These are phyloP conservation scores for Beauveria bassiana DNA, from an alignment of 2,329 filamentous ascomycete species.

Conservation along the genomic window DNA sequence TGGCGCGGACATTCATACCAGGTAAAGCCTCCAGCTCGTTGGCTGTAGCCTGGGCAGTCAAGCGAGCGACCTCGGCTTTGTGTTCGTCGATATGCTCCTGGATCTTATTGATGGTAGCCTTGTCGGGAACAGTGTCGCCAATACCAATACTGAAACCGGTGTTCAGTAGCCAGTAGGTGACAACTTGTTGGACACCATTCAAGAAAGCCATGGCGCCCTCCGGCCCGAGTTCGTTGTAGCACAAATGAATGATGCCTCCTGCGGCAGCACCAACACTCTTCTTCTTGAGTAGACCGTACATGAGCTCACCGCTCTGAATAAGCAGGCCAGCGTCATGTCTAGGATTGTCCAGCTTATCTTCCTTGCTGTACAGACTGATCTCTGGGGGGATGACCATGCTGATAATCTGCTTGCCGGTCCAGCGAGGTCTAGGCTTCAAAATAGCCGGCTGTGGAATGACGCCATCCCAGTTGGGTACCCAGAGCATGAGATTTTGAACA, in stretches of 20 bases:
- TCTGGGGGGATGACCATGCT: constrained; percentile 86
- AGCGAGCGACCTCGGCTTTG: constrained; percentile 69
- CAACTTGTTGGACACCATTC: constrained; percentile 87
- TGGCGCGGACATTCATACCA: constrained; percentile 97
- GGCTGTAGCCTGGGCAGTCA: constrained; percentile 71
- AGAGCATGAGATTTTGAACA: constrained; percentile 95
- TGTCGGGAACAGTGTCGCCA: constrained; percentile 93
- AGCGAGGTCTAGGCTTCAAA: constrained; percentile 80
- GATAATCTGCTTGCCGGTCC: constrained; percentile 97
- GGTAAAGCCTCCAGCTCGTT: constrained; percentile 88
- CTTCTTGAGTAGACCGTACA: constrained; percentile 88
- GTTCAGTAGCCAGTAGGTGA: constrained; percentile 96
- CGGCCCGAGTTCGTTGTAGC: constrained; percentile 89
- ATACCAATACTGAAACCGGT: constrained; percentile 97
- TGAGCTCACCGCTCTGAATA: constrained; percentile 78
- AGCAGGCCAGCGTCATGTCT: constrained; percentile 70
- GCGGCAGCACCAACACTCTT: constrained; percentile 86
- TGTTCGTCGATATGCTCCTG: constrained; percentile 72
- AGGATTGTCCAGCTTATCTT: constrained; percentile 53
- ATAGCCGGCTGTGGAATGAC: constrained; percentile 91
- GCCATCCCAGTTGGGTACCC: constrained; percentile 97
- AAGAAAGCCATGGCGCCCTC: constrained; percentile 88
- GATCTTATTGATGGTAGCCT: constrained; percentile 74
- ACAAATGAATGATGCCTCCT: constrained; percentile 88
- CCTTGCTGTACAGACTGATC: constrained; percentile 68